A percentile compares a stretch with the other conserved stretches of the same genome.
Conservation (phyloP, 306 rosid species). For the Spatholobus suberectus region DNA sequence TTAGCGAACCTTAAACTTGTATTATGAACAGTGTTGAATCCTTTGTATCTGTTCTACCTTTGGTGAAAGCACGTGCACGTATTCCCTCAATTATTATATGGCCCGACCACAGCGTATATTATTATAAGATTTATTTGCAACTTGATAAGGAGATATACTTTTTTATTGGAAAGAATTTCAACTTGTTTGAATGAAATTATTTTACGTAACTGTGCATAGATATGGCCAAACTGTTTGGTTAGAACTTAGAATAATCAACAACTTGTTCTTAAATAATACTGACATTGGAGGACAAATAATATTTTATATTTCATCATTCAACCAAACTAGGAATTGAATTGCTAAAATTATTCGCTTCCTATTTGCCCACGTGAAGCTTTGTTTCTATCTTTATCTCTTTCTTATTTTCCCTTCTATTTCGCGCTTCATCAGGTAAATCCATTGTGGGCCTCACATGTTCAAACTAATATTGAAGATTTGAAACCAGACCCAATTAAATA, state of each 20-base stretch:
- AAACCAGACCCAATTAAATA: background rate
- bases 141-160: constrained; percentile 22
- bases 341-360: background rate
- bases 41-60: constrained; percentile 35
- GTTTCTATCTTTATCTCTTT: background rate
- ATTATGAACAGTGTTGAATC: constrained; percentile 28
- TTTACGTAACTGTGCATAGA: constrained; percentile 42
- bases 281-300: background rate
- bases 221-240: constrained; percentile 33
- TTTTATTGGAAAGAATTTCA: constrained; percentile 48
- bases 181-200: constrained; percentile 51
- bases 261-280: constrained; percentile 5
- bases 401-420: background rate
- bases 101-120: background rate
- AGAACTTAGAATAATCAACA: constrained; percentile 37
- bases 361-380: constrained; percentile 48
- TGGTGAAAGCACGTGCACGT: constrained; percentile 34
- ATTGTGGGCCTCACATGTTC: constrained; percentile 28
- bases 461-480: constrained; percentile 1
- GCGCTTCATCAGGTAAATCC: constrained; percentile 19
- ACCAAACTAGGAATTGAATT: constrained; percentile 26
- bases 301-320: constrained; percentile 17
- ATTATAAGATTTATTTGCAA: constrained; percentile 11
- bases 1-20: background rate
- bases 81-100: constrained; percentile 29